Evolutionary conservation across 208 protist species (phyloP).

Genomic region (Trypanosoma boissoni): DNA sequence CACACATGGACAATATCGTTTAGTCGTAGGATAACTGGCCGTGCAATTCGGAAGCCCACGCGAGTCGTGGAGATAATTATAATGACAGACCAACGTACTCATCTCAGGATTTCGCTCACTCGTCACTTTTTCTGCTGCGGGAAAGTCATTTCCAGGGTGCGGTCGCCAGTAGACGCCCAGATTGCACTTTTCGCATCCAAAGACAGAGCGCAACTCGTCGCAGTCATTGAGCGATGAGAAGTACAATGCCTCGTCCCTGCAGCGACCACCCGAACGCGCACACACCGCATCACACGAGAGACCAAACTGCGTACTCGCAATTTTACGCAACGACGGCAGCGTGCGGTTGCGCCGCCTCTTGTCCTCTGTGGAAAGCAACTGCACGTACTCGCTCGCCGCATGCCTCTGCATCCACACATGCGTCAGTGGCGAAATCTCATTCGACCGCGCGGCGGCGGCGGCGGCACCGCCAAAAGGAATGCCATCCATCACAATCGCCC

Average conservation of each 20-base stretch:
- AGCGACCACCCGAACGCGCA: neutral
- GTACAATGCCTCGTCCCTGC: slow-evolving; percentile 15
- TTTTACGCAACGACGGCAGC: slow-evolving; percentile 9
- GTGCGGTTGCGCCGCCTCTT: slow-evolving; percentile 20
- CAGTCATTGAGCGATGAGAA: slow-evolving; percentile 24
- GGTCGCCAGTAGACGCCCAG: slow-evolving; percentile 24
- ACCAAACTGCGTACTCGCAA: slow-evolving; percentile 13
- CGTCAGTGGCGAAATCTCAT: slow-evolving; percentile 20
- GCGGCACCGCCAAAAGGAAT: slow-evolving; percentile 5
- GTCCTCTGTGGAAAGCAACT: slow-evolving; percentile 24
- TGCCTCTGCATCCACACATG: slow-evolving; percentile 39
- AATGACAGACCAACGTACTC: slow-evolving; percentile 1
- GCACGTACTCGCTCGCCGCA: slow-evolving; percentile 21
- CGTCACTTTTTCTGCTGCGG: slow-evolving; percentile 10
- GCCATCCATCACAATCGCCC: slow-evolving; percentile 3
- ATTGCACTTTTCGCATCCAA: slow-evolving; percentile 22
- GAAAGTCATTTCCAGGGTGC: slow-evolving; percentile 25
- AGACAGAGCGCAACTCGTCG: slow-evolving; percentile 11
- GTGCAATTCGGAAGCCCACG: slow-evolving; percentile 18
- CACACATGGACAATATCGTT: slow-evolving; percentile 22
- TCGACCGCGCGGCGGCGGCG: neutral
- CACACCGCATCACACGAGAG: slow-evolving; percentile 22
- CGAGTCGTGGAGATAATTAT: slow-evolving; percentile 19
- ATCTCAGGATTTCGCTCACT: slow-evolving; percentile 3
- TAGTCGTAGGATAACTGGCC: slow-evolving; percentile 4